Conservation (phyloP, 2,329 filamentous ascomycete genomes). For the Cercospora sesami region DNA sequence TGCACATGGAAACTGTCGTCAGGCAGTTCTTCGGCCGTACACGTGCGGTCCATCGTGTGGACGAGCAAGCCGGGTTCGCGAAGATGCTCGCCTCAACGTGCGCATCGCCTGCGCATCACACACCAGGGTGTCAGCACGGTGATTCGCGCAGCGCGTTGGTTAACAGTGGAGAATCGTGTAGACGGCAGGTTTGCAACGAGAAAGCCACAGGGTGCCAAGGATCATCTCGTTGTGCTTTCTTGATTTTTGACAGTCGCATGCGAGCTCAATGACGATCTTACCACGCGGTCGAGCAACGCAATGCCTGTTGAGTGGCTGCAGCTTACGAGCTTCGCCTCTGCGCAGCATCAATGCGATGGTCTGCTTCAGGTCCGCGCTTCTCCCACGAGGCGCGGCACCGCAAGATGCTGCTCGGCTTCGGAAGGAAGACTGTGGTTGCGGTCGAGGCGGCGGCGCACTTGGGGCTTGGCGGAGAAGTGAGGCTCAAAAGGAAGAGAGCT, state of each 20-base stretch:
- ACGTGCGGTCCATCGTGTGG: neutral
- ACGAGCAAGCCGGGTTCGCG: neutral
- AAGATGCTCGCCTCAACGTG: constrained; percentile 12
- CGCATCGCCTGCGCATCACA: neutral
- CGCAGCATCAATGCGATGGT: neutral
- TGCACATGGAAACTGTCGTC: neutral
- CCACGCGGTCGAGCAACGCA: constrained; percentile 5
- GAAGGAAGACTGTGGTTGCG: neutral
- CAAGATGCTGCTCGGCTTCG: neutral
- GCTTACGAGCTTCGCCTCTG: neutral
- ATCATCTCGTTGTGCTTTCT: neutral
- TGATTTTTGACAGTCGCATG: constrained; percentile 3
- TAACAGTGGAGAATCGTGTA: constrained; percentile 11
- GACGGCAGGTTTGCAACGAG: constrained; percentile 6
- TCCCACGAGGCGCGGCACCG: neutral
- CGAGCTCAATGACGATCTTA: constrained; percentile 11
- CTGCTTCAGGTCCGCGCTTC: neutral
- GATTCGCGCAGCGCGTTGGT: constrained; percentile 9
- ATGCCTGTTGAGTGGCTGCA: constrained; percentile 4
- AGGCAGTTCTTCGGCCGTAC: neutral
- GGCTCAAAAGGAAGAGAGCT: neutral
- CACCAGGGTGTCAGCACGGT: neutral
- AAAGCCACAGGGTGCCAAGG: neutral
- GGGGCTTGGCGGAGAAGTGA: neutral
- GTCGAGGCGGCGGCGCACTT: neutral